Evolutionary conservation across 495 filamentous ascomycete genomes (phyloP), one percentile per base, ranked within the genome.

Genomic region (Penicillium paradoxum): DNA sequence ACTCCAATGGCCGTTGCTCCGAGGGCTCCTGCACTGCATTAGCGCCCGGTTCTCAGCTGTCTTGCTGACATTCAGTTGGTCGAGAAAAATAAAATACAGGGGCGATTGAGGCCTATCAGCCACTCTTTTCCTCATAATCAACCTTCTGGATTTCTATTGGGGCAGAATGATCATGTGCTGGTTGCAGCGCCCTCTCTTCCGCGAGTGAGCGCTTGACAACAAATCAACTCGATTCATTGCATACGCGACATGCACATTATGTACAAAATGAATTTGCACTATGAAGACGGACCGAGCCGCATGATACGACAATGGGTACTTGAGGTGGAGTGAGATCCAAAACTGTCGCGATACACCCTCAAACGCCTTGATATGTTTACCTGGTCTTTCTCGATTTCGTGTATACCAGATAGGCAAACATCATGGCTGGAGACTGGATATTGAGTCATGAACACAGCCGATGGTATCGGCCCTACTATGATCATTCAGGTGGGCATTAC

Each of bases 1-100:
- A 3, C 54, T 45, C 54, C 54, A 56, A 56, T 56, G 30, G 22
- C 25, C 41, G 25, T 17, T 40, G 21, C 15, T 56, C 48, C 41
- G 30, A n/a, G 14, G 19, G 3, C 8, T 36, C 47, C 37, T 19
- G 24, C 10, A 27, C 11, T 27, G 39, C 39, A 41, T 52, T 52
- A 57, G 48, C 48, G 48, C 54, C 43, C 17, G 39, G 27, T 36
- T 48, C 42, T 42, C 21, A 14, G 19, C 33, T 30, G 9, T 44
- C 10, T 55, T 14, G 3, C 24, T 11, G 46, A 11, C 21, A 7
- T 24, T 22, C 14, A 4, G 15, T 47, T 47, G 32, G 45, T 37
- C 14, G 14, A 46, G 13, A 8, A 10, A 7, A 34, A 46, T 36
- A 8, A 4, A 15, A 47, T 22, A 9, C 40, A 47, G 19, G 24